These are phyloP conservation scores for Protomyces macrosporus DNA, from an alignment of 1,139 yeast genomes.

Conservation along the genomic window DNA sequence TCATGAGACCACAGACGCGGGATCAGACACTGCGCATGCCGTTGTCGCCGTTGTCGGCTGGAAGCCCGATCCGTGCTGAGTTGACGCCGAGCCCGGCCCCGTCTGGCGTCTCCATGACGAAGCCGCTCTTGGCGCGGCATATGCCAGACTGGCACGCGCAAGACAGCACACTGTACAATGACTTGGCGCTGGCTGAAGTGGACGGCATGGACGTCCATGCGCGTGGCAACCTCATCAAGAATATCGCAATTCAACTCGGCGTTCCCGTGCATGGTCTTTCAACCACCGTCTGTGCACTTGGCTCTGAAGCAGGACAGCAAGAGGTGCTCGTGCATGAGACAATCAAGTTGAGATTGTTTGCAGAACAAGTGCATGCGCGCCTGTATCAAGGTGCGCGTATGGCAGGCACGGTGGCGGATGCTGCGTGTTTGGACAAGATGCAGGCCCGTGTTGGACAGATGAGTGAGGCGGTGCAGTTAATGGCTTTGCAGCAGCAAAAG, in stretches of 20 bases:
- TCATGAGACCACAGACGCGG: background rate
- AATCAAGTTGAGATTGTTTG: slow-evolving; percentile 21
- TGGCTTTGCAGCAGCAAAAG: background rate
- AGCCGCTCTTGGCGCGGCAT: slow-evolving; percentile 8
- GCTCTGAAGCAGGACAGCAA: background rate
- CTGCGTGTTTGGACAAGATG: slow-evolving; percentile 22
- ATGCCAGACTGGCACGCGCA: slow-evolving; percentile 25
- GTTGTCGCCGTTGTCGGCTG: background rate
- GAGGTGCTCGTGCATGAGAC: slow-evolving; percentile 13
- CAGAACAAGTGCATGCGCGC: slow-evolving; percentile 25
- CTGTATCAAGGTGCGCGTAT: slow-evolving; percentile 27
- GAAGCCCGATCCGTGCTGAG: background rate
- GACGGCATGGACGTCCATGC: slow-evolving; percentile 24
- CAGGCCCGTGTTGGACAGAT: slow-evolving; percentile 20
- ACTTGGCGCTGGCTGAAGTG: slow-evolving; percentile 22
- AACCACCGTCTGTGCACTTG: slow-evolving; percentile 10
- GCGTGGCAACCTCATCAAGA: slow-evolving; percentile 28
- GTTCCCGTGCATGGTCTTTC: slow-evolving; percentile 27
- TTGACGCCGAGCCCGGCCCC: background rate
- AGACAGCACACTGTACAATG: slow-evolving; percentile 17
- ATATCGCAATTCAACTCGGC: slow-evolving; percentile 28
- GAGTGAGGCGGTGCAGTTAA: background rate
- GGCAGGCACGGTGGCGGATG: slow-evolving; percentile 20
- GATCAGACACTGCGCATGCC: background rate
- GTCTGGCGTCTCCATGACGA: background rate